Percentiles rank a stretch among this genome's conserved stretches.
Conservation (phyloP, 306 rosid species). For the Medicago arabica region DNA sequence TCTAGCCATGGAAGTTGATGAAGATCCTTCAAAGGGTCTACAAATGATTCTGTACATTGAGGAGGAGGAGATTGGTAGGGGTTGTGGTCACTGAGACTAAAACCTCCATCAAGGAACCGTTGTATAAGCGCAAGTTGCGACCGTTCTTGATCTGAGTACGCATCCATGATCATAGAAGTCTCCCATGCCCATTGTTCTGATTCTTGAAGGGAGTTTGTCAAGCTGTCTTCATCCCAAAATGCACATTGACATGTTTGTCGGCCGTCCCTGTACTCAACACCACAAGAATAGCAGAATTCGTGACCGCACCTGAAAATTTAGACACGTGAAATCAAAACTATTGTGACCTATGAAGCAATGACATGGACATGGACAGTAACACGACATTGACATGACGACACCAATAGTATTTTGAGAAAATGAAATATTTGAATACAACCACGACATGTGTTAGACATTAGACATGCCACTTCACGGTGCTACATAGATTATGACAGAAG, state of each 20-base stretch:
- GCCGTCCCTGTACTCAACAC: constrained; percentile 68
- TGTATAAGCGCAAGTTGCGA: constrained; percentile 87
- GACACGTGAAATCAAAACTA: constrained; percentile 6
- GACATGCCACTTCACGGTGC: no score
- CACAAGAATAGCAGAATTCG: constrained; percentile 91
- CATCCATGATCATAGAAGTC: constrained; percentile 84
- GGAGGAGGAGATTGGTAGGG: constrained; percentile 96
- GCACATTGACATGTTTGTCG: constrained; percentile 88
- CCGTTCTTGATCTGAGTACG: constrained; percentile 91
- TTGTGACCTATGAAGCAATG: neutral
- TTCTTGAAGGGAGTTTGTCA: constrained; percentile 79
- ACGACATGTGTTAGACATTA: no score
- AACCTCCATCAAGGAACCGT: constrained; percentile 87
- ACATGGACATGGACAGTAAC: no score
- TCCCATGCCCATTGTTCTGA: constrained; percentile 99
- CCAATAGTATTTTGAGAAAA: no score
- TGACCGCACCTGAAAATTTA: constrained; percentile 76
- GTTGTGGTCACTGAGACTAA: constrained; percentile 79
- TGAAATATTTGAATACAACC: no score
- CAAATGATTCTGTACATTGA: constrained; percentile 76
- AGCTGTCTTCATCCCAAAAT: constrained; percentile 78
- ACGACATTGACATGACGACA: no score
- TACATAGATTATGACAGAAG: no score
- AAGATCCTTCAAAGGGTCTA: constrained; percentile 87
- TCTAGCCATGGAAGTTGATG: constrained; percentile 99